phyloP scores from a whole-genome alignment of 2,329 filamentous ascomycete species.

The Ceratocystis colombiana region DNA sequence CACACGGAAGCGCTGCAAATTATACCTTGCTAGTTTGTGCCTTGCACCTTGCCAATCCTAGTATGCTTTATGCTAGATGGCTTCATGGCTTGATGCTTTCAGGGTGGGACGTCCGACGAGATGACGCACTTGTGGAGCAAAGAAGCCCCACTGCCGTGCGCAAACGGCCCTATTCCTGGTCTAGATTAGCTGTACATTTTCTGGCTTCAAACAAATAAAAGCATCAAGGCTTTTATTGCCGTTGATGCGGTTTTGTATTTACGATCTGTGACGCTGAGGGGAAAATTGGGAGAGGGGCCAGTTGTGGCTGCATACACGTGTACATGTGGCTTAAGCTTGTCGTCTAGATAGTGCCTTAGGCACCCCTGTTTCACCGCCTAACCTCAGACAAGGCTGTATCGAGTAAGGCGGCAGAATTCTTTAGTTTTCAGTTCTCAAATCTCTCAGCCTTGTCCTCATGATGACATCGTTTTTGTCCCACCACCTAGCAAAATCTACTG shows the following conservation, averaged over 20 bases:
- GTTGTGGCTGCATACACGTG: neutral
- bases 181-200: neutral
- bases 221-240: neutral
- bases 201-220: neutral
- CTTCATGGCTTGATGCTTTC: no score
- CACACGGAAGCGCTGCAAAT: constrained; percentile 7
- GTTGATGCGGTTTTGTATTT: neutral
- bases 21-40: neutral
- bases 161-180: constrained; percentile 23
- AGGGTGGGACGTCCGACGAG: no score
- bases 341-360: no score
- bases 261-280: neutral
- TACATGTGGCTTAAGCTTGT: neutral
- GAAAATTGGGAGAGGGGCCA: neutral
- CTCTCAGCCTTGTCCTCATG: neutral
- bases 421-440: neutral
- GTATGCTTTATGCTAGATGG: no score
- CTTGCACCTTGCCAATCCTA: constrained; percentile 1
- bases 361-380: constrained; percentile 1
- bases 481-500: no score
- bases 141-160: neutral
- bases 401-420: constrained; percentile 4
- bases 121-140: constrained; percentile 21
- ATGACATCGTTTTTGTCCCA: neutral
- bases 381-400: neutral